Percentiles rank a stretch among this genome's conserved stretches.
Conservation (phyloP, 2,329 filamentous ascomycete genomes). For the Aspergillus pseudotamarii region DNA sequence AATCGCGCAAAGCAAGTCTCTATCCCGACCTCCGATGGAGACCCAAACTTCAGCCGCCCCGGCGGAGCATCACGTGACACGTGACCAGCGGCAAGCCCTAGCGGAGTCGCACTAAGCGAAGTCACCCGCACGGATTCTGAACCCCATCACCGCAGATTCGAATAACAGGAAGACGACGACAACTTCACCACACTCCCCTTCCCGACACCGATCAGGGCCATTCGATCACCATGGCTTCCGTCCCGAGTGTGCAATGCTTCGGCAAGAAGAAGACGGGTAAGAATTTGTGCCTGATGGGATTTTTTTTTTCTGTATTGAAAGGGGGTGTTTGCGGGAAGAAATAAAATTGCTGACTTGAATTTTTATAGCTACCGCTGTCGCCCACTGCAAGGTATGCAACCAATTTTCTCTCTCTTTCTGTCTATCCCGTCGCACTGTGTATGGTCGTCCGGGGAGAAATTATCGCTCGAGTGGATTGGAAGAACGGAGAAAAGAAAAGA, state of each 20-base stretch:
- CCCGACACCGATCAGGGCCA: conserved; percentile 46
- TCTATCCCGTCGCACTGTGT: conserved; percentile 6
- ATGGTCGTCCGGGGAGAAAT: background rate
- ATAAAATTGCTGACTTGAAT: conserved; percentile 20
- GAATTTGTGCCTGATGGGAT: conserved; percentile 19
- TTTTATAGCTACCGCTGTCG: conserved; percentile 74
- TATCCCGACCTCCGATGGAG: background rate
- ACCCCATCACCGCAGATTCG: conserved; percentile 19
- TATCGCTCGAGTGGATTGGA: background rate
- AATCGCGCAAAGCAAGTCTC: background rate
- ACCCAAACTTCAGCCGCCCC: conserved; percentile 10
- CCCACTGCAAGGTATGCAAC: conserved; percentile 81
- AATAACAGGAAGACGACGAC: conserved; percentile 39
- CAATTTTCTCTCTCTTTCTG: conserved; percentile 14
- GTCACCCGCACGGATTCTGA: conserved; percentile 41
- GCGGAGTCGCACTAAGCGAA: conserved; percentile 44
- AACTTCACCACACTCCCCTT: conserved; percentile 40
- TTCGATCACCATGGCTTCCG: conserved; percentile 69
- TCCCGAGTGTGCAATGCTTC: conserved; percentile 94
- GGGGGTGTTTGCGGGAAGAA: background rate
- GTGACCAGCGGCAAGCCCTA: conserved; percentile 39
- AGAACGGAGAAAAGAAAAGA: background rate
- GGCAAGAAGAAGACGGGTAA: conserved; percentile 89
- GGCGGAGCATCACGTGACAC: conserved; percentile 12
- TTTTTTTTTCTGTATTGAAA: conserved; percentile 13